Evolutionary conservation across 257 asterid genomes (phyloP), one percentile per base, ranked within the genome.

Genomic region (Lavandula angustifolia): DNA sequence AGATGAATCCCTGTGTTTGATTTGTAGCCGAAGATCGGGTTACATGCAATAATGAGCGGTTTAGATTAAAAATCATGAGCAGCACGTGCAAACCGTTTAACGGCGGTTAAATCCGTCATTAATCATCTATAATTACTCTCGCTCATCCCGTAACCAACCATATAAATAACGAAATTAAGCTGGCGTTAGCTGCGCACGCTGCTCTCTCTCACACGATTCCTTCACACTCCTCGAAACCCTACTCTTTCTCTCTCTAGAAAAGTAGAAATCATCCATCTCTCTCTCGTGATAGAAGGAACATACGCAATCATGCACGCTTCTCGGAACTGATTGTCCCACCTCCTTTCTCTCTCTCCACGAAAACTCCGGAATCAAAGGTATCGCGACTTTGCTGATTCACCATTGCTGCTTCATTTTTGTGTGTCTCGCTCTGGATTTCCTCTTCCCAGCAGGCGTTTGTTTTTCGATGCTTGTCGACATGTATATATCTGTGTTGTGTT

Each of bases 321-420:
- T 73, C 79, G 82, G 78, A 63, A 60, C 79, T 73, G 79, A 76
- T 75, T 79, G 68, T 67, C 71, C 68, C 41, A 12, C 4, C 62
- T 42, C 68, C 66, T 43, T 54, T 34, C 17, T 57, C 63, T 38
- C 62, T 8, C 27, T 5, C 43, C 7, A 3, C 6, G 11, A 47
- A 46, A 37, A 31, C 60, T 47, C 69, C 74, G 71, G 38, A 75
- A 75, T 72, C 80, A 27, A 68, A 74, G 80, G 81, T 77, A 44
- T 43, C 7, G 66, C 62, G 5, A 38, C 53, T 62, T 64, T 9
- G 52, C 65, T 51, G 76, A 75, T 35, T 75, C 73, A 49, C 61
- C 48, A 32, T 55, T 54, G 18, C 72, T 52, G 66, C 71, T n/a
- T 54, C 74, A 42, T 54, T 63, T 64, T 54, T 31, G 42, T 54